These are phyloP conservation scores for Trichoderma lentiforme DNA, from an alignment of 2,329 filamentous ascomycete species.

Conservation along the genomic window DNA sequence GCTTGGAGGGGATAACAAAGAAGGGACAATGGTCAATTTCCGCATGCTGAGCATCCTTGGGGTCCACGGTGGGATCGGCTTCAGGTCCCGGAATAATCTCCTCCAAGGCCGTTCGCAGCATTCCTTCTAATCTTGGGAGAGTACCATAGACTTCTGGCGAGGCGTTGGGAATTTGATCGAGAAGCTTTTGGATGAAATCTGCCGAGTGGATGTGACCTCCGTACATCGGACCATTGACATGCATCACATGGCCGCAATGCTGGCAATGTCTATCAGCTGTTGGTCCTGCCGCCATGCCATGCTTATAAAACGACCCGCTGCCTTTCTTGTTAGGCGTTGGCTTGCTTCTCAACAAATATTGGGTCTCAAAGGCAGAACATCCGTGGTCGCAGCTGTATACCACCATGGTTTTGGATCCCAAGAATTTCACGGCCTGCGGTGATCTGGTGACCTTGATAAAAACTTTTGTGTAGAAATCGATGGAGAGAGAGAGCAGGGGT, in stretches of 20 bases:
- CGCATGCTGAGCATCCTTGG: conserved; percentile 53
- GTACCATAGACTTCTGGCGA: conserved; percentile 75
- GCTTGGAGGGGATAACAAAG: conserved; percentile 73
- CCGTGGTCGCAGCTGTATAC: conserved; percentile 88
- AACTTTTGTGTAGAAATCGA: conserved; percentile 90
- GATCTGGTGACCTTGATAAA: conserved; percentile 81
- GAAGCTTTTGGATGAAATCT: conserved; percentile 74
- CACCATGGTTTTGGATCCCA: conserved; percentile 87
- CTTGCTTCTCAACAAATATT: conserved; percentile 70
- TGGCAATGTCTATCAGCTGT: conserved; percentile 64
- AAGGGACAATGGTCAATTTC: conserved; percentile 74
- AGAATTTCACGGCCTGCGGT: conserved; percentile 82
- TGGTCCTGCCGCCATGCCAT: conserved; percentile 70
- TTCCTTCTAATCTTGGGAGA: conserved; percentile 76
- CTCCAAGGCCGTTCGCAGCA: conserved; percentile 84
- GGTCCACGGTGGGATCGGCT: conserved; percentile 36
- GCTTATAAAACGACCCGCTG: conserved; percentile 69
- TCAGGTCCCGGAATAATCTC: conserved; percentile 51
- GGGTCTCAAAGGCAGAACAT: conserved; percentile 87
- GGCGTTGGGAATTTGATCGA: conserved; percentile 66
- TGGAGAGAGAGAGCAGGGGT: conserved; percentile 85
- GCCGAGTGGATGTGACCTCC: conserved; percentile 82
- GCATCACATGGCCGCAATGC: conserved; percentile 83
- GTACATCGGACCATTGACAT: conserved; percentile 93
- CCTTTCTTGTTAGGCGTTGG: conserved; percentile 67